Evolutionary conservation across 2,329 filamentous ascomycete species (phyloP), one percentile per base, ranked within the genome.

Genomic region (Ascomycota sp.): DNA sequence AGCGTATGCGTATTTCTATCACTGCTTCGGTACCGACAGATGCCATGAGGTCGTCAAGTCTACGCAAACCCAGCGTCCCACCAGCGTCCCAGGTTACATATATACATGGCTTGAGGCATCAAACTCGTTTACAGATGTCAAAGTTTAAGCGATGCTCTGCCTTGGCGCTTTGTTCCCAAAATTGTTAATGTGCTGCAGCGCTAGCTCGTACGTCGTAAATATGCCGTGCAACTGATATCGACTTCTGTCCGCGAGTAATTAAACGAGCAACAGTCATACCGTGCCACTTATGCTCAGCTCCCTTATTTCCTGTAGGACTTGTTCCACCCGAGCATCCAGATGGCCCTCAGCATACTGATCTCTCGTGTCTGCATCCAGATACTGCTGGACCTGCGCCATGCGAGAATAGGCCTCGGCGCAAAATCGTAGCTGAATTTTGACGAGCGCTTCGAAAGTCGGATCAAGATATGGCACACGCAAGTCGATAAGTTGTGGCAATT

Each of bases 381-480:
- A 95, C 59, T 98, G 89, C 60, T 98, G 89, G 37, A 98, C 91
- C 61, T 98, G 91, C 24, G 91, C 89, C 89, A 98, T 98, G 32
- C 89, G 68, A 40, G 76, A 84, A 57, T 98, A 98, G 2, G 89
- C 89, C 59, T 98, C 89, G 7, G 91, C 89, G 49, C 91, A 98
- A 62, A 98, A 98, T 28, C 89, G 69, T 47, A 98, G 57, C 60
- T 98, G 89, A 44, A 98, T 98, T 65, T 98, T 98, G 53, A 98
- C 89, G 34, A 98, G 72, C 0, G 91, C 89, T 58, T 98, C 89
- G 50, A 98, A 98, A 40, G 76, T 86, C 0, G 91, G 91, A 48
- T 98, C 89, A 37, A 98, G 71, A 51, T 98, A 98, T 0, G 91
- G 91, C 10, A 98, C 89, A 36, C 89, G 78, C 39, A 98, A 67